A percentile compares a stretch with the other conserved stretches of the same genome.
These are phyloP conservation scores for Bipolaris oryzae DNA, from an alignment of 2,329 filamentous ascomycete species.

Conservation along the genomic window DNA sequence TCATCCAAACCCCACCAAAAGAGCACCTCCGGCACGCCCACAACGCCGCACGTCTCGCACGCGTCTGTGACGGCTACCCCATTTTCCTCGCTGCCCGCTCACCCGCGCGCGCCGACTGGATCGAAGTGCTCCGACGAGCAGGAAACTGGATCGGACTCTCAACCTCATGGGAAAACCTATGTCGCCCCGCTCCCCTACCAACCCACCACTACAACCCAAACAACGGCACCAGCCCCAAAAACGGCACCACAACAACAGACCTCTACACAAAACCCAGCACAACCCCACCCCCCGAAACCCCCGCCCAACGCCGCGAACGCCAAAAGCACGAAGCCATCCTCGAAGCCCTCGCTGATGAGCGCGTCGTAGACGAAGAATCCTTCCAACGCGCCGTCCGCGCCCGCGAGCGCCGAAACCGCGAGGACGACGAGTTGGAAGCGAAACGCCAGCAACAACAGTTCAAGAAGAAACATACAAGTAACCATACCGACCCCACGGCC, in stretches of 20 bases:
- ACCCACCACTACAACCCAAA: conserved; percentile 24
- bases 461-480: no score
- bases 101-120: conserved; percentile 78
- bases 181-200: conserved; percentile 56
- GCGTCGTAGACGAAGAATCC: conserved; percentile 69
- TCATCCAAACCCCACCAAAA: conserved; percentile 77
- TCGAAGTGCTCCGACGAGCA: conserved; percentile 71
- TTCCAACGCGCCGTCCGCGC: conserved; percentile 69
- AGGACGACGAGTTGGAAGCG: conserved; percentile 59
- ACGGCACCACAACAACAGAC: conserved; percentile 2
- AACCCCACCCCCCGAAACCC: conserved; percentile 46
- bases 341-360: conserved; percentile 70
- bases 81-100: conserved; percentile 76
- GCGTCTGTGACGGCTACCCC: conserved; percentile 79
- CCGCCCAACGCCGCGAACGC: conserved; percentile 63
- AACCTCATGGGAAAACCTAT: conserved; percentile 73
- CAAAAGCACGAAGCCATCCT: conserved; percentile 69
- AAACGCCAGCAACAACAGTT: conserved; percentile 4
- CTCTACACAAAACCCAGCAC: conserved; percentile 1
- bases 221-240: neutral
- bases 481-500: neutral
- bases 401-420: conserved; percentile 61
- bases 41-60: conserved; percentile 77
- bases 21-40: conserved; percentile 80
- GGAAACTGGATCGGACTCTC: conserved; percentile 72